phyloP scores from a whole-genome alignment of 139 green algal species.

The Chlorella sp. region DNA sequence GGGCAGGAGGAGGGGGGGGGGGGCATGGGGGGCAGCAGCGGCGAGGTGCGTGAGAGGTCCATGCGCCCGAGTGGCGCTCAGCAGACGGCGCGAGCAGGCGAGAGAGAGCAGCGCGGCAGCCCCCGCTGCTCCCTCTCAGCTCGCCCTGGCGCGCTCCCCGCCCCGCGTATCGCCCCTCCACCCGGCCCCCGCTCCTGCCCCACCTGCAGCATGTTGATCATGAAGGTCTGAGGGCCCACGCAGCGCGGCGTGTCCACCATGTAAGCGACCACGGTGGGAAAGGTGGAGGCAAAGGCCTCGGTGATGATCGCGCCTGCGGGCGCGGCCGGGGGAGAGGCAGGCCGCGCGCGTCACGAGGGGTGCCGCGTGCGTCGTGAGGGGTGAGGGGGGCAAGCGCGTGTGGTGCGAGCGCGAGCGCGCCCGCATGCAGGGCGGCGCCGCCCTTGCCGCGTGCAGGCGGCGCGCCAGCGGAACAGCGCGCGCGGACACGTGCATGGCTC shows the following conservation, averaged over 20 bases:
- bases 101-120: too few species aligned
- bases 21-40: too few species aligned
- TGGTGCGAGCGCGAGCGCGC: too few species aligned
- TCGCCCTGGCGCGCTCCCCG: neutral
- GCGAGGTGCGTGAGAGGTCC: neutral
- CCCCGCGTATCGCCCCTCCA: neutral
- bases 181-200: neutral
- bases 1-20: neutral
- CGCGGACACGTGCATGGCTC: too few species aligned
- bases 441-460: too few species aligned
- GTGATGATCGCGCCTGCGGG: conserved; percentile 82
- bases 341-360: too few species aligned
- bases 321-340: neutral
- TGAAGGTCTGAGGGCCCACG: conserved; percentile 89
- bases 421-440: too few species aligned
- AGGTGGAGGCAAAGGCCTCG: conserved; percentile 88
- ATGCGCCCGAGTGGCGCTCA: too few species aligned
- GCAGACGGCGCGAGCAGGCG: too few species aligned
- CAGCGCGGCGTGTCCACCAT: conserved; percentile 94
- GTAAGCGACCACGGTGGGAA: conserved; percentile 90
- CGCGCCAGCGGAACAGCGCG: neutral
- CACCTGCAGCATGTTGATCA: conserved; percentile 98
- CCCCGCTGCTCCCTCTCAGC: neutral
- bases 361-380: too few species aligned
- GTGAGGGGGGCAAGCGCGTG: too few species aligned